phyloP scores from a whole-genome alignment of 2,329 filamentous ascomycete genomes.

The Curvularia sp. region DNA sequence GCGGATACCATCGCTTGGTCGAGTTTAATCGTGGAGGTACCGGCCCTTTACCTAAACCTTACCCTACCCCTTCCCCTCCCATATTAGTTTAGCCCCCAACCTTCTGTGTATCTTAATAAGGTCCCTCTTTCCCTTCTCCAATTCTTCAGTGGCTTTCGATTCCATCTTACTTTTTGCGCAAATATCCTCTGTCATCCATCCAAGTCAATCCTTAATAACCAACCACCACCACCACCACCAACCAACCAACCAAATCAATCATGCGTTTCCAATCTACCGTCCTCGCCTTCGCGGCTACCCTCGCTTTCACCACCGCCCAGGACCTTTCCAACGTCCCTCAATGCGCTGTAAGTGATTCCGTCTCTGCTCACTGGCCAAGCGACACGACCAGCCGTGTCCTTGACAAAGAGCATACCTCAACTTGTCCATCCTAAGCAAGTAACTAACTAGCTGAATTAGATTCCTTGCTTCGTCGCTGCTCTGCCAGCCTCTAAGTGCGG shows the following conservation, averaged over 20 bases:
- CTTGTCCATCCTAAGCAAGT: background rate
- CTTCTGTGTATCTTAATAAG: background rate
- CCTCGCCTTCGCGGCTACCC: slow-evolving; percentile 36
- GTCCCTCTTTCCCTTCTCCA: background rate
- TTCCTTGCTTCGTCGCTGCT: slow-evolving; percentile 58
- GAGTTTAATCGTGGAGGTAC: background rate
- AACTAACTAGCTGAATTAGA: slow-evolving; percentile 33
- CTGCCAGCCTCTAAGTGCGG: slow-evolving; percentile 58
- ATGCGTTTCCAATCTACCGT: slow-evolving; percentile 44
- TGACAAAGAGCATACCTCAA: background rate
- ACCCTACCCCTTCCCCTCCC: background rate
- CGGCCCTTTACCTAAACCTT: slow-evolving; percentile 1
- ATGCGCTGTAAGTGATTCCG: slow-evolving; percentile 44
- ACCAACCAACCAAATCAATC: slow-evolving; percentile 14
- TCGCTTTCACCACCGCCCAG: slow-evolving; percentile 41
- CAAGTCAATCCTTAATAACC: slow-evolving; percentile 3
- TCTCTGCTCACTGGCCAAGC: background rate
- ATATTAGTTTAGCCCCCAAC: background rate
- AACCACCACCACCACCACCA: background rate
- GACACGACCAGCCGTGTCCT: background rate
- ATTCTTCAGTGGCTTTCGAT: background rate
- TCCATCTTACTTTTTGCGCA: slow-evolving; percentile 1
- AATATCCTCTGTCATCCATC: background rate
- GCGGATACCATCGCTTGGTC: background rate
- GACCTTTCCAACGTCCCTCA: slow-evolving; percentile 37